Conservation (phyloP, 2,329 filamentous ascomycete species). For the Bertia moriformis region DNA sequence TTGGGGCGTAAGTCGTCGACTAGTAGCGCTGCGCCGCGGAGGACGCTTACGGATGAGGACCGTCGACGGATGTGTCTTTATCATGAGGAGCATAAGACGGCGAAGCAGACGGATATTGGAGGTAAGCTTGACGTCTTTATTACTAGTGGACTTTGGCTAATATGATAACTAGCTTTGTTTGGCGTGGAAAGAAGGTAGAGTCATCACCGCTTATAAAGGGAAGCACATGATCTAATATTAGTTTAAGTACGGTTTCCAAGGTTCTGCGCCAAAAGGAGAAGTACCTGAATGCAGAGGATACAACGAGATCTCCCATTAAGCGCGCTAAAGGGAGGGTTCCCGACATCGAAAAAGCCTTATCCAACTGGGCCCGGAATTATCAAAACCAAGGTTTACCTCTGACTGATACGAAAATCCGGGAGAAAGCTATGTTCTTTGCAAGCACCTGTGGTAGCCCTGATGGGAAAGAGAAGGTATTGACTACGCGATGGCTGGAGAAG, state of each 20-base stretch:
- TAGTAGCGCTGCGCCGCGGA: constrained; percentile 29
- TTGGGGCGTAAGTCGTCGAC: constrained; percentile 12
- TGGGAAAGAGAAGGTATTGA: constrained; percentile 36
- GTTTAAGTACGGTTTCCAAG: constrained; percentile 51
- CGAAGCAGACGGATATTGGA: constrained; percentile 57
- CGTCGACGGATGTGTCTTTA: constrained; percentile 52
- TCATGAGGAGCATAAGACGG: constrained; percentile 47
- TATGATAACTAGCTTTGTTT: constrained; percentile 39
- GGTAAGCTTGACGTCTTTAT: constrained; percentile 24
- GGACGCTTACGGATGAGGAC: constrained; percentile 49
- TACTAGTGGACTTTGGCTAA: constrained; percentile 4
- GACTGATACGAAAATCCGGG: constrained; percentile 40
- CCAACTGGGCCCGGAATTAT: constrained; percentile 49
- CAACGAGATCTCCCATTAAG: constrained; percentile 44
- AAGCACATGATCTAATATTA: constrained; percentile 2
- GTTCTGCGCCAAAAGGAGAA: constrained; percentile 54
- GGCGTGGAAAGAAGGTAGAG: constrained; percentile 52
- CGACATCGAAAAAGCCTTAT: constrained; percentile 49
- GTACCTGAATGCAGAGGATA: constrained; percentile 47
- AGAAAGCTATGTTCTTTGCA: constrained; percentile 45
- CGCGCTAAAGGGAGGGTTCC: constrained; percentile 47
- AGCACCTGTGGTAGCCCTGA: constrained; percentile 39
- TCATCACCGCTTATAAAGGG: constrained; percentile 2
- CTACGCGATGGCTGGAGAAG: constrained; percentile 45
- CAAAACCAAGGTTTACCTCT: constrained; percentile 39